Conservation (phyloP, 2,329 filamentous ascomycete genomes). For the Claviceps sp. region DNA sequence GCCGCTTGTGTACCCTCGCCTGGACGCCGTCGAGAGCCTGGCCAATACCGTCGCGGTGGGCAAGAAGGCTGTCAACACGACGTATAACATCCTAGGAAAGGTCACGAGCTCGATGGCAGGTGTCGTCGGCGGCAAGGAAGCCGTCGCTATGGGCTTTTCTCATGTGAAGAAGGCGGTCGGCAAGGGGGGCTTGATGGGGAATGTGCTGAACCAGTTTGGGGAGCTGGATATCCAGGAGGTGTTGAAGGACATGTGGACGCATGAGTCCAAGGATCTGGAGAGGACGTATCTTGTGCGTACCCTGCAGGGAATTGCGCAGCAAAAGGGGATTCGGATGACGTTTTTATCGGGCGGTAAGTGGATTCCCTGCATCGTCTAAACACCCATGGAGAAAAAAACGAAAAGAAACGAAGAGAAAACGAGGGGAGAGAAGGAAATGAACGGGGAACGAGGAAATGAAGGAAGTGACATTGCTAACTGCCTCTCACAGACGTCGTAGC, state of each 20-base stretch:
- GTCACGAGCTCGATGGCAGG: slow-evolving; percentile 90
- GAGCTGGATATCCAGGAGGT: slow-evolving; percentile 93
- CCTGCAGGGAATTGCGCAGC: slow-evolving; percentile 85
- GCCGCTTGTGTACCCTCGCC: slow-evolving; percentile 76
- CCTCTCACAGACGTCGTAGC: slow-evolving; percentile 57
- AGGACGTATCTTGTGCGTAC: slow-evolving; percentile 93
- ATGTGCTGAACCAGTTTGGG: slow-evolving; percentile 89
- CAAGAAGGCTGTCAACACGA: slow-evolving; percentile 92
- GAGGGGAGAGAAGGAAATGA: too few species aligned
- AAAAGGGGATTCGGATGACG: slow-evolving; percentile 92
- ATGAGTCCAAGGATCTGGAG: slow-evolving; percentile 94
- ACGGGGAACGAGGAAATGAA: too few species aligned
- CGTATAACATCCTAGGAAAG: slow-evolving; percentile 91
- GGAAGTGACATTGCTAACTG: background rate
- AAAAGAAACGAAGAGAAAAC: too few species aligned
- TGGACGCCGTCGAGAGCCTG: slow-evolving; percentile 84
- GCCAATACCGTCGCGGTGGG: slow-evolving; percentile 85
- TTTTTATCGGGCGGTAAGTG: slow-evolving; percentile 74
- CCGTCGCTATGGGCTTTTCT: slow-evolving; percentile 84
- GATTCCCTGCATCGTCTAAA: background rate
- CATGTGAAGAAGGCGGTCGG: slow-evolving; percentile 94
- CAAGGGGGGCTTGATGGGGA: slow-evolving; percentile 90
- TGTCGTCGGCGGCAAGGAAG: slow-evolving; percentile 86
- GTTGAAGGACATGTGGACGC: slow-evolving; percentile 92
- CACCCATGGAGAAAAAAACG: too few species aligned